Conservation (phyloP, 2,329 filamentous ascomycete species). For the Colletotrichum echinochloae region DNA sequence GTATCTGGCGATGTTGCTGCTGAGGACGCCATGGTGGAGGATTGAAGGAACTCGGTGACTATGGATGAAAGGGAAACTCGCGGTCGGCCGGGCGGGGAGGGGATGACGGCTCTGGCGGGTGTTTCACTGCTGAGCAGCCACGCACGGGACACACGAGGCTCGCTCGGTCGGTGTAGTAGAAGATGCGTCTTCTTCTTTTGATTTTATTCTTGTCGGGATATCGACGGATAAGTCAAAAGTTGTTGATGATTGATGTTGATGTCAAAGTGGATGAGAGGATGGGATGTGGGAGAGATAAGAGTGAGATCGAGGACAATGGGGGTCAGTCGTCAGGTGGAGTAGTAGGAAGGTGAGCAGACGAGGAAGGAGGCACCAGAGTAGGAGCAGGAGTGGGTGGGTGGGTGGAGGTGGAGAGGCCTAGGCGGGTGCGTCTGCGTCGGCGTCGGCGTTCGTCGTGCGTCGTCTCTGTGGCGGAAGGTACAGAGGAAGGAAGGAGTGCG, state of each 20-base stretch:
- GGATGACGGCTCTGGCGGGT: constrained; percentile 37
- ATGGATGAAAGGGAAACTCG: constrained; percentile 27
- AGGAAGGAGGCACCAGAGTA: constrained; percentile 33
- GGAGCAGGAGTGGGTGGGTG: constrained; percentile 8
- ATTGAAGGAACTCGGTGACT: constrained; percentile 8
- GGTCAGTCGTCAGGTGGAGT: constrained; percentile 36
- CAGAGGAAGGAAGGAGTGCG: neutral
- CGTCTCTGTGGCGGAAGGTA: constrained; percentile 22
- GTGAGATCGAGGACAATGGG: constrained; percentile 34
- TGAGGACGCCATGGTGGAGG: constrained; percentile 29
- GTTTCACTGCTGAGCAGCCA: constrained; percentile 39
- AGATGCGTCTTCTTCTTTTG: constrained; percentile 1
- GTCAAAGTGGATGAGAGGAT: constrained; percentile 15
- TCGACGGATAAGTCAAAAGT: constrained; percentile 58
- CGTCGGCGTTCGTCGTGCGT: constrained; percentile 18
- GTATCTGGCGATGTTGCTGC: constrained; percentile 39
- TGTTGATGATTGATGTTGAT: constrained; percentile 45
- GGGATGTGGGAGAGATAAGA: constrained; percentile 37
- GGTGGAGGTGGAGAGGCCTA: constrained; percentile 33
- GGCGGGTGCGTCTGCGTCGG: constrained; percentile 31
- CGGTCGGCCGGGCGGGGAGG: constrained; percentile 36
- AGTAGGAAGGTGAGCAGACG: constrained; percentile 36
- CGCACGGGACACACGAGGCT: constrained; percentile 38
- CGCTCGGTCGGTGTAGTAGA: constrained; percentile 30
- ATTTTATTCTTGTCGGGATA: neutral